Evolutionary conservation across 2,329 filamentous ascomycete genomes (phyloP).

Genomic region (Endoconidiophora polonica): DNA sequence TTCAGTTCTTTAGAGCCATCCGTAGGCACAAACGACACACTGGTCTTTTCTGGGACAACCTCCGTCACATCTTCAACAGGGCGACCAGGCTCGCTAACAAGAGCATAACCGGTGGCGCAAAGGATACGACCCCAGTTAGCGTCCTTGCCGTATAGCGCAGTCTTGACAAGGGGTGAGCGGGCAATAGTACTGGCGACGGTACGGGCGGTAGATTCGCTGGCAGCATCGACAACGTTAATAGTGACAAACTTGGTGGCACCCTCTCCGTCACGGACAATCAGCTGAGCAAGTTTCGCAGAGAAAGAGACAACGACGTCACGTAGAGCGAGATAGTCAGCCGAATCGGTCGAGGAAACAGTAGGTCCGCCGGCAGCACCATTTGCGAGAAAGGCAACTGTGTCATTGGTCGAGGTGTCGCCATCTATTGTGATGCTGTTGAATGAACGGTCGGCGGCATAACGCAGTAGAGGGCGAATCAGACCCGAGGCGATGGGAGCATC

Average conservation of each 20-base stretch:
- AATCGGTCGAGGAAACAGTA: conserved; percentile 37
- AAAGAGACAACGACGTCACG: conserved; percentile 57
- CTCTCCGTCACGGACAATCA: conserved; percentile 90
- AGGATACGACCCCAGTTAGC: conserved; percentile 97
- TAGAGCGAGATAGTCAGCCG: conserved; percentile 53
- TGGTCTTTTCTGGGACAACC: conserved; percentile 53
- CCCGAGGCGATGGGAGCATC: conserved; percentile 62
- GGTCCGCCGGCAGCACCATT: conserved; percentile 77
- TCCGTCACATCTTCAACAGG: conserved; percentile 42
- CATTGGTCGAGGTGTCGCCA: conserved; percentile 93
- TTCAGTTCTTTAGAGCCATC: conserved; percentile 65
- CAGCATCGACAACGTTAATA: conserved; percentile 62
- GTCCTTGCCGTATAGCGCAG: conserved; percentile 88
- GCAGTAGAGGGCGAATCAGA: conserved; percentile 54
- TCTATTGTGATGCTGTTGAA: conserved; percentile 98
- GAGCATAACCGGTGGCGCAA: conserved; percentile 76
- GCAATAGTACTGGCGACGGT: conserved; percentile 78
- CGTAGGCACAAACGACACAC: conserved; percentile 60
- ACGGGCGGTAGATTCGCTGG: conserved; percentile 52
- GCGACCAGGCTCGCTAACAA: conserved; percentile 41
- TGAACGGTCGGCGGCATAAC: conserved; percentile 58
- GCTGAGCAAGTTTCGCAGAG: conserved; percentile 69
- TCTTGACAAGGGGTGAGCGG: conserved; percentile 86
- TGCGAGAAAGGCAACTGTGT: conserved; percentile 85
- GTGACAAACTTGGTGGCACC: conserved; percentile 97